Conservation (phyloP, 2,329 filamentous ascomycete genomes). For the Proliferodiscus dingleyae region DNA sequence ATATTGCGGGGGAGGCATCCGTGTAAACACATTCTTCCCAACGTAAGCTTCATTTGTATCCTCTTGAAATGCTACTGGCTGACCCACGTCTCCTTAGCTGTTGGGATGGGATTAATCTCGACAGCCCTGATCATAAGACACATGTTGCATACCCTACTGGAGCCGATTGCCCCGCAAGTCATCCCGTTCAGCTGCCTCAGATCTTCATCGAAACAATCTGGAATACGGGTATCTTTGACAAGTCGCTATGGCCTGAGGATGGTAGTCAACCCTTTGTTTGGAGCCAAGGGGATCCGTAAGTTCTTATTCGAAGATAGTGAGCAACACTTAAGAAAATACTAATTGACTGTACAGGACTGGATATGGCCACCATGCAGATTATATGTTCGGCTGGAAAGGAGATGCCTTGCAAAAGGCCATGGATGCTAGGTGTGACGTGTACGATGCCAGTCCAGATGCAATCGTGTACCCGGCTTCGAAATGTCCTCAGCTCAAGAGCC, state of each 20-base stretch:
- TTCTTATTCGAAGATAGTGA: too few relatives aligned
- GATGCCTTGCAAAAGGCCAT: conserved; percentile 44
- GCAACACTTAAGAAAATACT: too few relatives aligned
- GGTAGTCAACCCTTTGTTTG: conserved; percentile 40
- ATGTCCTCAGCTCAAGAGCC: conserved; percentile 40
- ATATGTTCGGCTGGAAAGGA: conserved; percentile 47
- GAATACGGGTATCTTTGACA: conserved; percentile 40
- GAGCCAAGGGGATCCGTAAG: conserved; percentile 38
- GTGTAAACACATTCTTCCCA: conserved; percentile 29
- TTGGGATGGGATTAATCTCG: conserved; percentile 18
- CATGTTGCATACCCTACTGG: conserved; percentile 23
- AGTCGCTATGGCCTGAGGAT: conserved; percentile 39
- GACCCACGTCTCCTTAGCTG: not conserved
- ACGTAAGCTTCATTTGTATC: conserved; percentile 2
- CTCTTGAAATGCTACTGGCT: not conserved
- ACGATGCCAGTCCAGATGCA: conserved; percentile 34
- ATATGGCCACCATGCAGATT: conserved; percentile 45
- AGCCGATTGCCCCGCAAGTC: conserved; percentile 22
- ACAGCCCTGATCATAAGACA: too few relatives aligned
- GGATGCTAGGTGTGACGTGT: conserved; percentile 35
- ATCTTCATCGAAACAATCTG: conserved; percentile 46
- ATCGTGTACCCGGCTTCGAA: conserved; percentile 18
- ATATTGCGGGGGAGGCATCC: conserved; percentile 28
- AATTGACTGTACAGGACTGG: conserved; percentile 34
- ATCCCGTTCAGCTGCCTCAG: conserved; percentile 44